These are phyloP conservation scores for Mycena kentingensis DNA, from an alignment of 768 basidiomycete species.

Conservation along the genomic window DNA sequence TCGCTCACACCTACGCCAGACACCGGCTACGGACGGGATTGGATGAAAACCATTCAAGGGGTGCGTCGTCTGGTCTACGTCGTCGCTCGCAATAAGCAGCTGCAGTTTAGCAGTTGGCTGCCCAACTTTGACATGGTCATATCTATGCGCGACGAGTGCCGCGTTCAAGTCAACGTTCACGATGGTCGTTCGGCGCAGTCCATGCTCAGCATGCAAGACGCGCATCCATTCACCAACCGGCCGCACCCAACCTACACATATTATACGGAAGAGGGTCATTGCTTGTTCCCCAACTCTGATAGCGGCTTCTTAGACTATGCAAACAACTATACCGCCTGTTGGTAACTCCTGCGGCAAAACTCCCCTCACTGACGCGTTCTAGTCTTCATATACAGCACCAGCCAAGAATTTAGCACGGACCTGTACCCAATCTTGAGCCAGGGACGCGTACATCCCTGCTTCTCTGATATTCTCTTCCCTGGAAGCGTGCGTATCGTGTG, in stretches of 20 bases:
- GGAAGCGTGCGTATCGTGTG: background rate
- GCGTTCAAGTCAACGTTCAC: background rate
- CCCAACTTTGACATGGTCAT: slow-evolving; percentile 2
- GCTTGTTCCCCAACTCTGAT: background rate
- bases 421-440: slow-evolving; percentile 1
- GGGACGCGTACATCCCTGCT: slow-evolving; percentile 3
- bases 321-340: slow-evolving; percentile 1
- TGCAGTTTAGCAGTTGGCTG: background rate
- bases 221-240: background rate
- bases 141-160: slow-evolving; percentile 2
- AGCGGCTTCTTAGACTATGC: background rate
- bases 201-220: background rate
- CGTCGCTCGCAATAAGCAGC: background rate
- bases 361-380: background rate
- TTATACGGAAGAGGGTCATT: background rate
- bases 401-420: background rate
- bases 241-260: slow-evolving; percentile 1
- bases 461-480: slow-evolving; percentile 9
- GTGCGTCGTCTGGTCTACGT: background rate
- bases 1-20: too few species aligned
- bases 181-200: background rate
- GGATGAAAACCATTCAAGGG: slow-evolving; percentile 3
- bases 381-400: slow-evolving; percentile 7
- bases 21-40: slow-evolving; percentile 4
- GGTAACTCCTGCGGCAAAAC: background rate